phyloP scores from a whole-genome alignment of 2,329 filamentous ascomycete species.

The Dothideomycetidae sp. region DNA sequence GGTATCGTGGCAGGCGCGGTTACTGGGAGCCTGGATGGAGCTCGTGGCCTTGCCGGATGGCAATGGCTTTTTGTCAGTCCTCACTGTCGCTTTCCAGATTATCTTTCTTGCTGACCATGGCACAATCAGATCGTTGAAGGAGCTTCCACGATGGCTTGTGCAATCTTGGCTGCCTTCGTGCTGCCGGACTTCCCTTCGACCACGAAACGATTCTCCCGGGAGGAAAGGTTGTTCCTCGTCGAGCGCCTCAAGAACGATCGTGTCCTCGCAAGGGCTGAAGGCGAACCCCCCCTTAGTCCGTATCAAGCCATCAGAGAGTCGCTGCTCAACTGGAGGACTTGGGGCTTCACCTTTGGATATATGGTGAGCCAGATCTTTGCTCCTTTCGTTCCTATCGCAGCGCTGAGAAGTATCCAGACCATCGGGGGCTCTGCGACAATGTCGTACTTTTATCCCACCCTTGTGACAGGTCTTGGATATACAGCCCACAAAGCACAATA shows the following conservation, averaged over 20 bases:
- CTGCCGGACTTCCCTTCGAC: constrained; percentile 38
- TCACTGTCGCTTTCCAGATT: too few species aligned
- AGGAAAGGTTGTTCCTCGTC: constrained; percentile 30
- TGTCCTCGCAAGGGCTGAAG: constrained; percentile 22
- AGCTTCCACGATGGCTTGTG: constrained; percentile 31
- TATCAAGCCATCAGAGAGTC: constrained; percentile 27
- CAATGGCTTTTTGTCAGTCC: constrained; percentile 31
- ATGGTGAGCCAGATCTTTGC: constrained; percentile 20
- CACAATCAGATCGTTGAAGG: constrained; percentile 24
- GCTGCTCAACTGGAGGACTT: constrained; percentile 33
- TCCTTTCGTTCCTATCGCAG: not conserved
- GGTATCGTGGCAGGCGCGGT: constrained; percentile 28
- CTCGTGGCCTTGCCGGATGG: constrained; percentile 28
- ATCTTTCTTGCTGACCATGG: too few species aligned
- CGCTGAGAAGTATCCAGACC: constrained; percentile 15
- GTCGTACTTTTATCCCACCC: constrained; percentile 41
- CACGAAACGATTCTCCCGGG: constrained; percentile 27
- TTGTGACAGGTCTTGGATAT: constrained; percentile 39
- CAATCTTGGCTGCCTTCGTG: constrained; percentile 31
- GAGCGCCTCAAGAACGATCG: constrained; percentile 32
- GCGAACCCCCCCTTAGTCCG: constrained; percentile 23
- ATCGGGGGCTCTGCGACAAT: constrained; percentile 37
- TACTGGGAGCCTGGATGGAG: constrained; percentile 24
- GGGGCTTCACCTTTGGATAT: constrained; percentile 35
- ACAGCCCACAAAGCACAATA: too few species aligned